Percentiles rank a stretch among this genome's conserved stretches.
Conservation (phyloP, 2,329 filamentous ascomycete species). For the Helminthosporium solani region DNA sequence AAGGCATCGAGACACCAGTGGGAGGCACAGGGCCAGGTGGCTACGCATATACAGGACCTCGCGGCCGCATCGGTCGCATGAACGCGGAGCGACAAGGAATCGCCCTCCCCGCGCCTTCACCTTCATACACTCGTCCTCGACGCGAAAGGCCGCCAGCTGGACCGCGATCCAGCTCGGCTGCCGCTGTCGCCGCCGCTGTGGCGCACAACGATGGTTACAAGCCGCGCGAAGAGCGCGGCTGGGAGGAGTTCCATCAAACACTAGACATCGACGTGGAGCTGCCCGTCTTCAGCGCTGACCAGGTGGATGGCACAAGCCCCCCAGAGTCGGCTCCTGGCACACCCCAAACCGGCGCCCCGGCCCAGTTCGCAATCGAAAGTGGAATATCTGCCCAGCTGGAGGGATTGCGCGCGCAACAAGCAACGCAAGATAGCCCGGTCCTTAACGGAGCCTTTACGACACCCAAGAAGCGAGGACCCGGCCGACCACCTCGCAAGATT, state of each 20-base stretch:
- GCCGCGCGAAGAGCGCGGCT: conserved; percentile 90
- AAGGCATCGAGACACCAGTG: conserved; percentile 62
- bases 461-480: conserved; percentile 60
- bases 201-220: conserved; percentile 96
- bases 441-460: conserved; percentile 32
- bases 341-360: conserved; percentile 31
- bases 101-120: conserved; percentile 49
- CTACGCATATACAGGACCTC: conserved; percentile 55
- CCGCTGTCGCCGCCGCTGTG: conserved; percentile 81
- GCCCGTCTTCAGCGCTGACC: conserved; percentile 75
- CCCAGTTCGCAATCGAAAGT: conserved; percentile 37
- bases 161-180: conserved; percentile 80
- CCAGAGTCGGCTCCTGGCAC: conserved; percentile 51
- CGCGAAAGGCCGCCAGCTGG: conserved; percentile 47
- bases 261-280: conserved; percentile 84
- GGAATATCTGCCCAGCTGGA: conserved; percentile 39
- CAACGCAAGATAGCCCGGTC: conserved; percentile 24
- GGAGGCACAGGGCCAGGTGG: conserved; percentile 51
- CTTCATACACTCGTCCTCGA: conserved; percentile 45
- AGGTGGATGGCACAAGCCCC: conserved; percentile 71
- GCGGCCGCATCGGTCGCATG: conserved; percentile 55
- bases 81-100: conserved; percentile 45
- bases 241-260: conserved; percentile 97
- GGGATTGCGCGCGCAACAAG: conserved; percentile 36
- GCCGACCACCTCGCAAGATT: conserved; percentile 64